A percentile compares a stretch with the other conserved stretches of the same genome.
Evolutionary conservation across 2,329 filamentous ascomycete species (phyloP).

Genomic region (Phialophora macrospora): DNA sequence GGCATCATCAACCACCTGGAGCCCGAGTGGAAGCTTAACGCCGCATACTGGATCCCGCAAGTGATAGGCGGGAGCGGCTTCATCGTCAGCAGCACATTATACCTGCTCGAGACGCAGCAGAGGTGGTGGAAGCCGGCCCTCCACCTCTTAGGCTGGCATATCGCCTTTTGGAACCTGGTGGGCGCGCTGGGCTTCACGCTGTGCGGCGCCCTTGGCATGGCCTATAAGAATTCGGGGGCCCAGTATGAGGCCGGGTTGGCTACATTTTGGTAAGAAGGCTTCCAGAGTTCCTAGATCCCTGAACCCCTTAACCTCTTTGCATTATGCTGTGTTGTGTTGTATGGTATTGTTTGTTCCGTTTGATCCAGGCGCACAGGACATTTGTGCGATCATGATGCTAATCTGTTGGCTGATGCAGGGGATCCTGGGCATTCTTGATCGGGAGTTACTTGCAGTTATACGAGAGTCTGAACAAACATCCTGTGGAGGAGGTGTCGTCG

Average conservation of each 20-base stretch:
- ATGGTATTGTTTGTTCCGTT: background rate
- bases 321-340: background rate
- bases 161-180: slow-evolving; percentile 69
- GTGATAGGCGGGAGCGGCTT: slow-evolving; percentile 68
- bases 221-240: slow-evolving; percentile 47
- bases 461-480: slow-evolving; percentile 55
- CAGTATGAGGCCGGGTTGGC: slow-evolving; percentile 56
- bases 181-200: slow-evolving; percentile 68
- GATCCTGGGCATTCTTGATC: slow-evolving; percentile 50
- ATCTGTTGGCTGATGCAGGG: slow-evolving; percentile 28
- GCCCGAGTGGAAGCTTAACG: slow-evolving; percentile 53
- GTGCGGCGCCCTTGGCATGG: slow-evolving; percentile 62
- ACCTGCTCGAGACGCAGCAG: slow-evolving; percentile 69
- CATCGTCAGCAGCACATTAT: slow-evolving; percentile 62
- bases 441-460: slow-evolving; percentile 57
- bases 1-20: slow-evolving; percentile 58
- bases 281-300: background rate
- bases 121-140: slow-evolving; percentile 66
- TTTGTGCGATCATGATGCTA: background rate
- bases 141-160: slow-evolving; percentile 67
- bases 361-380: background rate
- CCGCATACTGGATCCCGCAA: slow-evolving; percentile 67
- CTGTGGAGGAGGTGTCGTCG: slow-evolving; percentile 45
- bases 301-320: background rate
- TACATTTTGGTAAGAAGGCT: slow-evolving; percentile 46